Evolutionary conservation across 805 yeast genomes (phyloP), one percentile per base, ranked within the genome.

Genomic region (Kodamaea fukazawae): DNA sequence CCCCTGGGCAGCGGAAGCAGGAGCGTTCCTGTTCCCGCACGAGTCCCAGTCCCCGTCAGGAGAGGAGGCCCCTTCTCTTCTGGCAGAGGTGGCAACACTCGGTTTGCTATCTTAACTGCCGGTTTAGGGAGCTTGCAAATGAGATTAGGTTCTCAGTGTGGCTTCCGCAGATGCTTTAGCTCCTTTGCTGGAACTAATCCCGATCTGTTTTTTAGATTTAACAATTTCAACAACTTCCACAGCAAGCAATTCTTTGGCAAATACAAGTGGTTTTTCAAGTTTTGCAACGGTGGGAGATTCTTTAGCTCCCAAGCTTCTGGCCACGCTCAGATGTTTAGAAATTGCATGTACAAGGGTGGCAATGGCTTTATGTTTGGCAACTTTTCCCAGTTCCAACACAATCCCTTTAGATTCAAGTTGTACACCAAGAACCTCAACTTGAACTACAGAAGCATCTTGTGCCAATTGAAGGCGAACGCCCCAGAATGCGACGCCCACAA

Each of bases 11-110:
- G 23, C 23, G 23, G 23, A 5, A 20, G 23, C 62, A 54, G 10
- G 60, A 49, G 25, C 59, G 70, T 67, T 31, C 64, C 63, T 3
- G 56, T 61, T 6, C 67, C 64, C 13, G 65, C 71, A 4, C 77
- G 79, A 3, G 73, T 68, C 3, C 43, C 46, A 3, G 73, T 68
- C 3, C 43, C 46, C 7, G 42, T 32, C 12, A 23, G 48, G 22
- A 38, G 36, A 31, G 25, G 37, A 10, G 28, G 35, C 4, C 9
- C 33, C 29, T 20, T 26, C 17, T 30, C 33, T 28, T 13, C 34
- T 28, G 22, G 23, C 31, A 13, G 13, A 10, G 40, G 35, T 12
- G 9, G 31, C n/a, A 9, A 29, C 8, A 30, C 38, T 30, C 30
- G 46, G 7, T 41, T 40, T 27, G 29, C 44, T 28, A 32, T 41